Evolutionary conservation across 129 eudicot species (phyloP).

Genomic region (Cynara cardunculus): DNA sequence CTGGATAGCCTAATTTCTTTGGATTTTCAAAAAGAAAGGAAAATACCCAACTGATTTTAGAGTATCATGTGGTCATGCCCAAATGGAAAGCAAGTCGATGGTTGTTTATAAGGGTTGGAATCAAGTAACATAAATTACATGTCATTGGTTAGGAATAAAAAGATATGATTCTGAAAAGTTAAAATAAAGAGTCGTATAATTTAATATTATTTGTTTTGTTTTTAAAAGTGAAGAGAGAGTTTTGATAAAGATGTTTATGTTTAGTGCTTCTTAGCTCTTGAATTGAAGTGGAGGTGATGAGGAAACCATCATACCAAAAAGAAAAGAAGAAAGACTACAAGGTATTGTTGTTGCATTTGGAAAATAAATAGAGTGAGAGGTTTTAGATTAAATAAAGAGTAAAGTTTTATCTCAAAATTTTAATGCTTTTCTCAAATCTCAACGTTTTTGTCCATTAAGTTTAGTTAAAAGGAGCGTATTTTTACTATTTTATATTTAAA

Average conservation of each 20-base stretch:
- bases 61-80: constrained; percentile 25
- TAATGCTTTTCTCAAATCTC: no score
- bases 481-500: no score
- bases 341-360: neutral
- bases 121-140: constrained; percentile 22
- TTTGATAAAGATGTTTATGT: no score
- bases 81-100: constrained; percentile 18
- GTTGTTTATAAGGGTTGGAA: constrained; percentile 13
- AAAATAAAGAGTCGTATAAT: neutral
- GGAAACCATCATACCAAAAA: constrained; percentile 31
- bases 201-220: neutral
- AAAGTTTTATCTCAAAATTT: no score
- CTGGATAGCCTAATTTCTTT: neutral
- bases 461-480: no score
- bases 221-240: no score
- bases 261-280: constrained; percentile 30
- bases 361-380: neutral
- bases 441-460: no score
- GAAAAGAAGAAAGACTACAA: neutral
- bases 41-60: constrained; percentile 3
- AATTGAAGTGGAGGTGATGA: constrained; percentile 31
- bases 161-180: constrained; percentile 2
- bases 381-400: neutral
- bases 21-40: neutral
- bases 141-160: no score